Conservation (phyloP, 2,329 filamentous ascomycete species). For the Fusarium dimerum region DNA sequence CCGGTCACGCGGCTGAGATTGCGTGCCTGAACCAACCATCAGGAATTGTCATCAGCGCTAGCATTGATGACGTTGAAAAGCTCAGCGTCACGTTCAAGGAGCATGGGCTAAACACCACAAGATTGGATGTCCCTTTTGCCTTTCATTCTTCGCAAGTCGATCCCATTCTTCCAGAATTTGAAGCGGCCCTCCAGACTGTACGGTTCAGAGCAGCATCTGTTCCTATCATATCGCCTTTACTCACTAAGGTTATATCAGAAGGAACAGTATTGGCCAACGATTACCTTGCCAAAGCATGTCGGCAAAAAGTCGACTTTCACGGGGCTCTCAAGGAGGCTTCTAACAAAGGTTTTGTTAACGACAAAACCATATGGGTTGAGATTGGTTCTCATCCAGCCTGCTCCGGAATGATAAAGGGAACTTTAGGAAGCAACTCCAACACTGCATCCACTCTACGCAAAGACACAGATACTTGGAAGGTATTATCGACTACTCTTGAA, state of each 20-base stretch:
- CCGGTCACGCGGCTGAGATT: conserved; percentile 46
- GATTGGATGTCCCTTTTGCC: conserved; percentile 52
- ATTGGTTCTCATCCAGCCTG: conserved; percentile 69
- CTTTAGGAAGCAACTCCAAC: conserved; percentile 52
- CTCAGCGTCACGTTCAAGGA: conserved; percentile 39
- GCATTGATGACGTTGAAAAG: conserved; percentile 41
- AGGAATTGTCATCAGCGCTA: conserved; percentile 69
- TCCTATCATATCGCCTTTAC: conserved; percentile 68
- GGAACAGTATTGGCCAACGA: conserved; percentile 48
- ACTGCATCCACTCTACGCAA: conserved; percentile 64
- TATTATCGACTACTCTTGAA: conserved; percentile 57
- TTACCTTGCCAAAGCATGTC: conserved; percentile 62
- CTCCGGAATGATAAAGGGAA: conserved; percentile 62
- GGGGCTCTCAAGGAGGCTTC: conserved; percentile 56
- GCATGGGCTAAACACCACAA: conserved; percentile 45
- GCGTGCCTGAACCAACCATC: conserved; percentile 77
- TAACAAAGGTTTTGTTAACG: conserved; percentile 50
- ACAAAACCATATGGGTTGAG: conserved; percentile 65
- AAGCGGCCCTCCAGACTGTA: conserved; percentile 43
- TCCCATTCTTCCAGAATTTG: conserved; percentile 59
- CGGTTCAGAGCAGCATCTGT: conserved; percentile 43
- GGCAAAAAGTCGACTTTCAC: conserved; percentile 67
- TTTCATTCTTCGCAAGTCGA: conserved; percentile 58
- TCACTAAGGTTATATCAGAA: conserved; percentile 54
- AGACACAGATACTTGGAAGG: conserved; percentile 65